Conservation (phyloP, 371 early-diverging fungal species). For the Mortierella sp. region DNA sequence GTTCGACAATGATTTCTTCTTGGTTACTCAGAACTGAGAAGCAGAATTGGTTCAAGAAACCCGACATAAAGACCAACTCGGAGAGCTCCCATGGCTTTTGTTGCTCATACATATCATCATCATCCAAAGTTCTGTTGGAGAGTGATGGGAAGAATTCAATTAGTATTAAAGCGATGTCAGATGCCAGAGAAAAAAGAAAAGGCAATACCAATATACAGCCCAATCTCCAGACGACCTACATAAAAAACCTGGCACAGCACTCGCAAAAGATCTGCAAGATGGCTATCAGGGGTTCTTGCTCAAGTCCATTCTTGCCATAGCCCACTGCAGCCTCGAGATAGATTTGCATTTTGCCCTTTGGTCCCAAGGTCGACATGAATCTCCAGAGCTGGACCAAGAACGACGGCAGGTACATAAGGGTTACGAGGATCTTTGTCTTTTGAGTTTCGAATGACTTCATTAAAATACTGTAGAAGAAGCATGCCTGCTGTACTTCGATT, state of each 20-base stretch:
- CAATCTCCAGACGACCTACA: slow-evolving; percentile 52
- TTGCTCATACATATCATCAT: slow-evolving; percentile 81
- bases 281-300: slow-evolving; percentile 68
- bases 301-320: slow-evolving; percentile 51
- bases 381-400: slow-evolving; percentile 73
- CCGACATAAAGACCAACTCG: slow-evolving; percentile 65
- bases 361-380: slow-evolving; percentile 69
- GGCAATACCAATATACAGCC: neutral
- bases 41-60: slow-evolving; percentile 73
- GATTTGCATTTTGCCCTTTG: slow-evolving; percentile 63
- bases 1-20: slow-evolving; percentile 1
- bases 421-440: slow-evolving; percentile 63
- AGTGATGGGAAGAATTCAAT: slow-evolving; percentile 2
- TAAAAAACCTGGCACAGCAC: slow-evolving; percentile 62
- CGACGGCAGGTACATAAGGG: slow-evolving; percentile 66
- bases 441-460: slow-evolving; percentile 58
- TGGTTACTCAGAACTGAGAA: slow-evolving; percentile 66
- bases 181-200: neutral
- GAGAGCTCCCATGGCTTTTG: slow-evolving; percentile 64
- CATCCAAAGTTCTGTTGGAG: slow-evolving; percentile 72
- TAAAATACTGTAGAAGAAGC: slow-evolving; percentile 62
- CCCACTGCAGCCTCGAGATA: slow-evolving; percentile 65
- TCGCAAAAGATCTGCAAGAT: slow-evolving; percentile 73
- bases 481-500: slow-evolving; percentile 63
- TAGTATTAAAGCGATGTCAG: neutral